Evolutionary conservation across 2,329 filamentous ascomycete species (phyloP).

Genomic region (Teratosphaeria gauchensis): DNA sequence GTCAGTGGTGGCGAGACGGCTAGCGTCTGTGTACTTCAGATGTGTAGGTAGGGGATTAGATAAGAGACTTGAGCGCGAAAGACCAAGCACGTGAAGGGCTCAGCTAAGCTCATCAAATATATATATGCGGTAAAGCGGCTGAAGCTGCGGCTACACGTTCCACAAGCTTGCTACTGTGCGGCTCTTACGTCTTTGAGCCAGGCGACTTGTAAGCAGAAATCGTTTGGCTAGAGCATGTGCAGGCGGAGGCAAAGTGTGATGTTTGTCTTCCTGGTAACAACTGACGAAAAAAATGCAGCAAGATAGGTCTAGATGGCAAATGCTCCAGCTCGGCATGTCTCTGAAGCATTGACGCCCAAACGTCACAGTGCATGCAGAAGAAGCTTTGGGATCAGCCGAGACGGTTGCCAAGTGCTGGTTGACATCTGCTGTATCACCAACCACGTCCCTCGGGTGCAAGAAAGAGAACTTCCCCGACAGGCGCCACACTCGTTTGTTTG

Average conservation of each 20-base stretch:
- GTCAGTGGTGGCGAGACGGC: not conserved
- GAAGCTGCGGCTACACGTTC: not conserved
- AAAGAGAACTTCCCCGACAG: not conserved
- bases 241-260: not conserved
- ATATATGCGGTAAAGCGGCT: not conserved
- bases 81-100: not conserved
- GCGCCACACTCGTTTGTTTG: not conserved
- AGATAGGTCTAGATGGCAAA: not conserved
- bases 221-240: not conserved
- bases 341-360: slow-evolving; percentile 22
- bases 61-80: not conserved
- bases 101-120: not conserved
- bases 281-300: not conserved
- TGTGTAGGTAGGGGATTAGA: not conserved
- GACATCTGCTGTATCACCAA: not conserved
- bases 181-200: not conserved
- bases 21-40: not conserved
- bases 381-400: not conserved
- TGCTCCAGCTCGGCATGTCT: not conserved
- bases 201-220: not conserved
- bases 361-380: not conserved
- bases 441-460: not conserved
- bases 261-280: not conserved
- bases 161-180: not conserved
- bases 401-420: not conserved